Percentiles rank a stretch among this genome's conserved stretches.
Evolutionary conservation across 2,329 filamentous ascomycete genomes (phyloP).

Genomic region (Magnaporthiopsis rhizophila): DNA sequence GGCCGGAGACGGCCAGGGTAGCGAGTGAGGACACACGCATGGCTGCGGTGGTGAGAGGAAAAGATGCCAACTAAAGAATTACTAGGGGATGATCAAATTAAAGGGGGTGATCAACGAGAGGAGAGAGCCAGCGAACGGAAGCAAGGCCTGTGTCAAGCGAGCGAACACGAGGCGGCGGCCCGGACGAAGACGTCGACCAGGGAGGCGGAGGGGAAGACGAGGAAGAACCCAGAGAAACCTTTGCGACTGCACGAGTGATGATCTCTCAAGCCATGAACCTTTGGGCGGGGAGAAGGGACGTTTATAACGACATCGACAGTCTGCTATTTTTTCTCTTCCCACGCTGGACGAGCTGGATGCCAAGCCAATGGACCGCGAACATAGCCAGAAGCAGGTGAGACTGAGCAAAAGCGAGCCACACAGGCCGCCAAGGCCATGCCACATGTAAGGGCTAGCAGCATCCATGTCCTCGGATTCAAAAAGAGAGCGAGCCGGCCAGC

Average conservation of each 20-base stretch:
- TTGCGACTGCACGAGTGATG: background rate
- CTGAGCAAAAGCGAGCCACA: slow-evolving; percentile 2
- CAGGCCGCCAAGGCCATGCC: slow-evolving; percentile 1
- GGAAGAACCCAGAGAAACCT: background rate
- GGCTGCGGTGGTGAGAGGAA: background rate
- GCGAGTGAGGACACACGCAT: slow-evolving; percentile 8
- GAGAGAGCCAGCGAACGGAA: slow-evolving; percentile 1
- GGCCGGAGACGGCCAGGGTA: slow-evolving; percentile 10
- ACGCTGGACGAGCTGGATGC: background rate
- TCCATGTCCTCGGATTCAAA: slow-evolving; percentile 1
- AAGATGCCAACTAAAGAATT: background rate
- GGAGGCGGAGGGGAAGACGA: background rate
- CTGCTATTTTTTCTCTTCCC: background rate
- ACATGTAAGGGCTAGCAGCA: background rate
- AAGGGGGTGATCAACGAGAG: background rate
- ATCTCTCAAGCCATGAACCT: background rate
- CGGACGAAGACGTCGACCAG: background rate
- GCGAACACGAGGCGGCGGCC: slow-evolving; percentile 5
- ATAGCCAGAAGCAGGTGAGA: slow-evolving; percentile 1
- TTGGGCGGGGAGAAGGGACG: slow-evolving; percentile 3
- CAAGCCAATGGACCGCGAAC: background rate
- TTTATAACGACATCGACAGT: slow-evolving; percentile 5
- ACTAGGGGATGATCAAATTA: no score
- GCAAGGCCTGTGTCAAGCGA: slow-evolving; percentile 5
- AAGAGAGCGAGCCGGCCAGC: background rate